phyloP scores from a whole-genome alignment of 805 yeast species.

The Kazachstania martiniae region DNA sequence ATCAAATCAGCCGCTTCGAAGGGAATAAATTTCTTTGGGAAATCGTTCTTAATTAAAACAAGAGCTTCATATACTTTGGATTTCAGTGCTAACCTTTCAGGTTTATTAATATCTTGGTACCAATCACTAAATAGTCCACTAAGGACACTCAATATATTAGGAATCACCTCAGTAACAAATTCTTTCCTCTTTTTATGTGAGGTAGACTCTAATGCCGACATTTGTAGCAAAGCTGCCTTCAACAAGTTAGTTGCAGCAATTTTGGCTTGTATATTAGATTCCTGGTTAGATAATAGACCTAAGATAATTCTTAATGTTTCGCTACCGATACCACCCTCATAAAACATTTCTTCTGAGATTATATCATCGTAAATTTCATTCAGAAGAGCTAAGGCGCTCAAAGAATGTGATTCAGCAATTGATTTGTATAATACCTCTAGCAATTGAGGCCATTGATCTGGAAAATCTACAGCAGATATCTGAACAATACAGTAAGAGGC shows the following conservation, averaged over 20 bases:
- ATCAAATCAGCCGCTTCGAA: slow-evolving; percentile 7
- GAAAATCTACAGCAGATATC: slow-evolving; percentile 81
- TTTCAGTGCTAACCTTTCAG: slow-evolving; percentile 4
- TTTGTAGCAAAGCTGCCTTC: slow-evolving; percentile 40
- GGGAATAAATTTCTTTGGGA: slow-evolving; percentile 15
- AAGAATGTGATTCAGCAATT: slow-evolving; percentile 24
- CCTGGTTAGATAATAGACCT: slow-evolving; percentile 25
- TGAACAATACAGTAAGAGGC: slow-evolving; percentile 71
- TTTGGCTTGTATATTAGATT: slow-evolving; percentile 30
- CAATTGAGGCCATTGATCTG: slow-evolving; percentile 90
- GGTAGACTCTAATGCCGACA: slow-evolving; percentile 28
- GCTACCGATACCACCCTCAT: slow-evolving; percentile 58
- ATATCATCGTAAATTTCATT: slow-evolving; percentile 79
- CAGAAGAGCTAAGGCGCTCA: slow-evolving; percentile 50
- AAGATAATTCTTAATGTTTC: slow-evolving; percentile 42
- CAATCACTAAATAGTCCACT: slow-evolving; percentile 4
- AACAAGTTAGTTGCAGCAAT: slow-evolving; percentile 41
- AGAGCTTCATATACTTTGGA: slow-evolving; percentile 16
- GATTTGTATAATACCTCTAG: slow-evolving; percentile 37
- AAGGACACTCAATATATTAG: slow-evolving; percentile 9
- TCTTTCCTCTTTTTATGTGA: slow-evolving; percentile 11
- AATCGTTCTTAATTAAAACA: slow-evolving; percentile 14
- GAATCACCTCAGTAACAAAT: slow-evolving; percentile 11
- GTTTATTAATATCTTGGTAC: neutral
- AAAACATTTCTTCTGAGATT: slow-evolving; percentile 77